Base-by-base conservation (phyloP, 257 asterid genomes). In the Paulownia fortunei region DNA sequence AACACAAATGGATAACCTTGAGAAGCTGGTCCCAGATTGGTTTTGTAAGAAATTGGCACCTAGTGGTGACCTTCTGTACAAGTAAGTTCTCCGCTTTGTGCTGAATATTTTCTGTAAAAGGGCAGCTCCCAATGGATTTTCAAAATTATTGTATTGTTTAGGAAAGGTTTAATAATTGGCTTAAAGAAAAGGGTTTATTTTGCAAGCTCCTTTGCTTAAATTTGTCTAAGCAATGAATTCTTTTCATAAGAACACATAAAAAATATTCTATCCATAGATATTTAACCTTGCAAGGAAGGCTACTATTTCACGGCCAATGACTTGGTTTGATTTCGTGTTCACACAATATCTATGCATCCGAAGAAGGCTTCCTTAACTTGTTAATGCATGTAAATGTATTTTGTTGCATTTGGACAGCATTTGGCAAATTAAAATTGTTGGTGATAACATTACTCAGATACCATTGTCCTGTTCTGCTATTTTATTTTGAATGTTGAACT, bases 11-110 rank as follows among this genome's bases (percentile, higher is more conserved):
- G 96, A 87, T 72, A 83, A 60, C 78, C 93, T 94, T 37, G 97
- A 89, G 88, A 89, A 88, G 84, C 87, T 86, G 69, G 96, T 89
- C 78, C 97, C 98, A 42, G 95, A 89, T 83, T 94, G 98, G 98
- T 81, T 94, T 61, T 87, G 63, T 36, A 88, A 89, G 89, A 84
- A 86, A 80, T 42, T 80, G 84, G 87, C 82, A 9, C 79, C 87
- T 16, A 87, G 95, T 80, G 98, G 97, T 23, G 98, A 90, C 86
- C 86, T 82, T 71, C 62, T 91, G 71, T 94, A 89, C 87, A 86
- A 84, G 98, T 92, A 78, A 71, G 89, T 81, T 61, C 73, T 34
- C 21, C 11, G 74, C 68, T 36, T 46, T 46, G 26, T 47, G 66
- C 64, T 51, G 76, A 49, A 59, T 77, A 19, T 37, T 46, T 23